Evolutionary conservation across 1,284 basidiomycete species (phyloP), one percentile per base, ranked within the genome.

Genomic region (Anthracocystis panici-leucophaei): DNA sequence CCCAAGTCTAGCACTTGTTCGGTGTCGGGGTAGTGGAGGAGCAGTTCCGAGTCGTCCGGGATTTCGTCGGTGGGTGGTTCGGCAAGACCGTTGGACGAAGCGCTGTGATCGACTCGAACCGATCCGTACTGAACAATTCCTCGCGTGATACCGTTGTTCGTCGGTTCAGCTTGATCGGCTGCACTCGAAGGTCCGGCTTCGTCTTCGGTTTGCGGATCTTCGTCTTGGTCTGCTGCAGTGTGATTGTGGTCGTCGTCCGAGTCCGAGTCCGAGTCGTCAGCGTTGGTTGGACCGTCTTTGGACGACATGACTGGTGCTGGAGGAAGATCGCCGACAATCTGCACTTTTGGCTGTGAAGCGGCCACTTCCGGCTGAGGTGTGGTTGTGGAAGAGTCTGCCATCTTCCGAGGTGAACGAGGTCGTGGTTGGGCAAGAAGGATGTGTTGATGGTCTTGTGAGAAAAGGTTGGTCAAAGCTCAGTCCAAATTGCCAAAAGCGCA

Each of bases 1-100:
- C 95, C 89, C 40, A 99, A 89, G 75, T 97, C 94, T 48, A 99
- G 88, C 44, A 79, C 65, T 27, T 76, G 65, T 58, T 81, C 80
- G 21, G 75, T 65, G 41, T 82, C 81, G 2, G 65, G 60, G 29
- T 72, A 78, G 31, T 70, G 63, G 16, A 49, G 18, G 54, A 83
- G 73, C 33, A 83, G 65, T 60, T 80, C 80, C 2, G 62, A 58
- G 46, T 78, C 75, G 54, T 75, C 76, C 7, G 75, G 75, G 14
- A 77, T 77, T 23, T 77, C 69, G 2, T 67, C 68, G 0, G 45
- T 25, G 0, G 57, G 23, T n/a, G 60, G 53, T 31, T 52, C 35
- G 9, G 31, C 23, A 10, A 45, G 35, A 12, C 53, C 54, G 46
- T 65, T 59, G n/a, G 51, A 38, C 14, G 35, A 9, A 14, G 55